A percentile compares a stretch with the other conserved stretches of the same genome.
Conservation (phyloP, 129 eudicot species). For the Heracleum sosnowskyi region DNA sequence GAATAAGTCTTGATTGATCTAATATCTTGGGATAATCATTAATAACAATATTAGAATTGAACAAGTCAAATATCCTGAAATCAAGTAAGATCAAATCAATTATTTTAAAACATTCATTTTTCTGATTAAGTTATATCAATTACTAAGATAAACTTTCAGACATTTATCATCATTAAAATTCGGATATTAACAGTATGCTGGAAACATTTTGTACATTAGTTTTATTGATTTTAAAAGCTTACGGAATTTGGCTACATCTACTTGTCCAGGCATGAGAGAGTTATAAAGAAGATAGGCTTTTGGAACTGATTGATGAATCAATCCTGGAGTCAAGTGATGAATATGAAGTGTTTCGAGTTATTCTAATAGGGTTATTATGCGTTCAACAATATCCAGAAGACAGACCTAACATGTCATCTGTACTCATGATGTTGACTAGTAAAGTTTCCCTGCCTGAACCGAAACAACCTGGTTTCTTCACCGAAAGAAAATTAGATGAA, state of each 20-base stretch:
- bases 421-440: slow-evolving; percentile 42
- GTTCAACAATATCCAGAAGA: slow-evolving; percentile 53
- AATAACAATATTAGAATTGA: too few species aligned
- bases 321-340: slow-evolving; percentile 10
- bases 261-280: slow-evolving; percentile 39
- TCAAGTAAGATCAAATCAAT: too few species aligned
- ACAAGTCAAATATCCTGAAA: too few species aligned
- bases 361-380: slow-evolving; percentile 36
- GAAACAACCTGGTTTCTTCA: slow-evolving; percentile 45
- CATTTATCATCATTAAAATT: too few species aligned
- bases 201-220: neutral
- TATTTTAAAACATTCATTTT: too few species aligned
- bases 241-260: neutral
- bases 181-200: too few species aligned
- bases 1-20: too few species aligned
- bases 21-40: too few species aligned
- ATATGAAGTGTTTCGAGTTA: slow-evolving; percentile 26
- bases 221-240: neutral
- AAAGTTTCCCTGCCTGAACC: slow-evolving; percentile 29
- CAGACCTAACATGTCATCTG: slow-evolving; percentile 45
- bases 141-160: too few species aligned
- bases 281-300: slow-evolving; percentile 24
- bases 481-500: slow-evolving; percentile 28
- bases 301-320: slow-evolving; percentile 31
- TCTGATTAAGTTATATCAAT: too few species aligned